These are phyloP conservation scores for Neovahlkampfia damariscottae DNA, from an alignment of 78 protist species.

Conservation along the genomic window DNA sequence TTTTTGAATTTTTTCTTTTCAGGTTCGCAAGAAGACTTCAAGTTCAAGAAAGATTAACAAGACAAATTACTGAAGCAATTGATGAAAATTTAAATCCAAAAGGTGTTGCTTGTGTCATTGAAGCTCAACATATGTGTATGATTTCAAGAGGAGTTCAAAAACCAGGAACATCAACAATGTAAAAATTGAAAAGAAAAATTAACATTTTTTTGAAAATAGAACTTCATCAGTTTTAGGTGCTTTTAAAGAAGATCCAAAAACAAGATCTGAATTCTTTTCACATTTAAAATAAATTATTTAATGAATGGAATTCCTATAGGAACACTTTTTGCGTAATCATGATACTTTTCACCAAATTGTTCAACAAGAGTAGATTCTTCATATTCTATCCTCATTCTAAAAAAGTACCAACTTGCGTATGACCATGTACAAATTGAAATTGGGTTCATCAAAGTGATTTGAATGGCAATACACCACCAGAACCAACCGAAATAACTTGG, in stretches of 20 bases:
- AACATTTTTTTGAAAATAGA: too few species aligned
- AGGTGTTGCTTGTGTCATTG: slow-evolving; percentile 83
- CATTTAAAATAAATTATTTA: not conserved
- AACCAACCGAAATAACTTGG: slow-evolving; percentile 83
- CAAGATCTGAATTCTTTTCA: slow-evolving; percentile 60
- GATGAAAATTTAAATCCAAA: slow-evolving; percentile 54
- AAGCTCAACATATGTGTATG: slow-evolving; percentile 91
- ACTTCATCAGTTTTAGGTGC: slow-evolving; percentile 56
- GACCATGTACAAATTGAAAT: slow-evolving; percentile 38
- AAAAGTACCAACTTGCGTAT: slow-evolving; percentile 49
- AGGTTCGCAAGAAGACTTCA: slow-evolving; percentile 41
- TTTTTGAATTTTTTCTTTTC: too few species aligned
- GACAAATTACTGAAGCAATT: slow-evolving; percentile 70
- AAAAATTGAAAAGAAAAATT: too few species aligned
- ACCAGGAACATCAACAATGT: slow-evolving; percentile 54
- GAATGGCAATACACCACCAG: slow-evolving; percentile 60
- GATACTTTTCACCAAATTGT: not conserved
- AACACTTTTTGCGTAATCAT: not conserved
- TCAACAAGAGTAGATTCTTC: slow-evolving; percentile 50
- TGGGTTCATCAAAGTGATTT: slow-evolving; percentile 60
- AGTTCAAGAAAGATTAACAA: slow-evolving; percentile 85
- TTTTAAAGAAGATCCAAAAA: slow-evolving; percentile 51
- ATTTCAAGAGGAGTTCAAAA: slow-evolving; percentile 84
- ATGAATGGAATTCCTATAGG: slow-evolving; percentile 4
- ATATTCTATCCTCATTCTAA: slow-evolving; percentile 41